Evolutionary conservation across 2,329 filamentous ascomycete genomes (phyloP).

Genomic region (Exophiala sp.): DNA sequence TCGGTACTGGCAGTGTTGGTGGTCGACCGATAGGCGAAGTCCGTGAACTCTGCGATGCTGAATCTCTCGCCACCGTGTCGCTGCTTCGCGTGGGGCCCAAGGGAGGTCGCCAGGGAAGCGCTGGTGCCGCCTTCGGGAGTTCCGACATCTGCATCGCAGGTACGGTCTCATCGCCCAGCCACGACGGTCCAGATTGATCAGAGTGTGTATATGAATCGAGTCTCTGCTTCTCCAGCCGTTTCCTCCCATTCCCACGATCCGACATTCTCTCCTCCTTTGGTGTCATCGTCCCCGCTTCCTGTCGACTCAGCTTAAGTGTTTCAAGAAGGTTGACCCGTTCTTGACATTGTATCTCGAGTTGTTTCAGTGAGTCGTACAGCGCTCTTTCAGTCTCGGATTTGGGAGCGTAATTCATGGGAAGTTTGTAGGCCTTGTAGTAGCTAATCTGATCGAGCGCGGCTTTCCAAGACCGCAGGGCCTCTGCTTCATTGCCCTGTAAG

Average conservation of each 20-base stretch:
- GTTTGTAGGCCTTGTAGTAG: slow-evolving; percentile 74
- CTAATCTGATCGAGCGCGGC: slow-evolving; percentile 84
- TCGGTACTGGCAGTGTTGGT: slow-evolving; percentile 33
- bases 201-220: slow-evolving; percentile 15
- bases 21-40: slow-evolving; percentile 29
- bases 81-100: slow-evolving; percentile 33
- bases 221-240: slow-evolving; percentile 27
- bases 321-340: slow-evolving; percentile 87
- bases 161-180: slow-evolving; percentile 77
- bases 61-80: slow-evolving; percentile 25
- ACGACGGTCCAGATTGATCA: slow-evolving; percentile 39
- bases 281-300: slow-evolving; percentile 33
- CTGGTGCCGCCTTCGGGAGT: slow-evolving; percentile 67
- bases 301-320: slow-evolving; percentile 66
- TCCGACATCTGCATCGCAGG: slow-evolving; percentile 76
- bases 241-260: slow-evolving; percentile 21
- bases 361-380: slow-evolving; percentile 72
- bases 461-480: slow-evolving; percentile 88
- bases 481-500: slow-evolving; percentile 76
- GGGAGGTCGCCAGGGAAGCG: slow-evolving; percentile 56
- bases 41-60: slow-evolving; percentile 5
- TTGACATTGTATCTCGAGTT: slow-evolving; percentile 87
- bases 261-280: slow-evolving; percentile 16
- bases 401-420: slow-evolving; percentile 65
- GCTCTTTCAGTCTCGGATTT: slow-evolving; percentile 80